Evolutionary conservation across 139 green algal genomes (phyloP).

Genomic region (Edaphochlamys debaryana): DNA sequence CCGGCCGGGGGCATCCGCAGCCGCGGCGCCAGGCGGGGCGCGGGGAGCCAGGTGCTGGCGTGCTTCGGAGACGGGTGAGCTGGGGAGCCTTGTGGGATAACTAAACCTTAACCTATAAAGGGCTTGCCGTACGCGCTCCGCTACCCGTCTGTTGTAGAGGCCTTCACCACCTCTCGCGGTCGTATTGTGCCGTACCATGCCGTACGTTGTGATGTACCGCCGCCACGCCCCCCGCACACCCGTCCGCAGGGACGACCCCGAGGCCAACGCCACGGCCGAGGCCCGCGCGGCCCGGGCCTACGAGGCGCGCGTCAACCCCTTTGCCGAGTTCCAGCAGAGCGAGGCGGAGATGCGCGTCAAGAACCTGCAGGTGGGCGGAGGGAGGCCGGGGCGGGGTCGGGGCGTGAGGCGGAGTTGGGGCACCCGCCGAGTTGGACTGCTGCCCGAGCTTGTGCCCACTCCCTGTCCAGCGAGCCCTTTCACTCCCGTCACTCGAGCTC

Average conservation of each 20-base stretch:
- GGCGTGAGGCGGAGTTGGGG: not conserved
- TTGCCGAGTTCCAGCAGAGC: slow-evolving; percentile 63
- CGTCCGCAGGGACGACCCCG: not conserved
- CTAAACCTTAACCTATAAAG: too few species aligned
- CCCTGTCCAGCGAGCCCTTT: not conserved
- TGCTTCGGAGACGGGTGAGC: slow-evolving; percentile 34
- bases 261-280: slow-evolving; percentile 23
- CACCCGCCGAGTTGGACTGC: too few species aligned
- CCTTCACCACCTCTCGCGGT: too few species aligned
- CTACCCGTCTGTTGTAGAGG: not conserved
- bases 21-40: slow-evolving; percentile 17
- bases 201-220: too few species aligned
- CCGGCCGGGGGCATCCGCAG: slow-evolving; percentile 8
- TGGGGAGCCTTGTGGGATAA: too few species aligned
- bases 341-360: slow-evolving; percentile 49
- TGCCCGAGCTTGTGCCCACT: too few species aligned
- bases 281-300: slow-evolving; percentile 49
- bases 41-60: not conserved
- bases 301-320: slow-evolving; percentile 68
- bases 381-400: not conserved
- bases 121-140: not conserved
- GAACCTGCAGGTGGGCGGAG: slow-evolving; percentile 24
- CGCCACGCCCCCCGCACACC: not conserved
- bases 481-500: too few species aligned
- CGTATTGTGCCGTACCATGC: too few species aligned